These are phyloP conservation scores for Pestalotiopsis sp. DNA, from an alignment of 2,329 filamentous ascomycete species.

Conservation along the genomic window DNA sequence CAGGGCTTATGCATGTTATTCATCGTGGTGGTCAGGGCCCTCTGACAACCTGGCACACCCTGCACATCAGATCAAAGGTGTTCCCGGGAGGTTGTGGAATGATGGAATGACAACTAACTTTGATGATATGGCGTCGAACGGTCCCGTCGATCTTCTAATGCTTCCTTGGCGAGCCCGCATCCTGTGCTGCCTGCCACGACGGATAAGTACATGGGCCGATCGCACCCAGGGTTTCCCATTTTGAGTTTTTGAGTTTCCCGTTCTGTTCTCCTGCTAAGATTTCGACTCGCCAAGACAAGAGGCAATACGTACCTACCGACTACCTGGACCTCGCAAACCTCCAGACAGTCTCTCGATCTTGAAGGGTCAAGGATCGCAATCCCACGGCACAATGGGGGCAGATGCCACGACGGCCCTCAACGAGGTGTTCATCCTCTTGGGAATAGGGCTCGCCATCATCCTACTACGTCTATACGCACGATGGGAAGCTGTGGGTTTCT, in stretches of 20 bases:
- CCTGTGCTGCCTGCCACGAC: neutral
- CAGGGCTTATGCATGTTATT: too few relatives aligned
- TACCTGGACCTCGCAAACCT: neutral
- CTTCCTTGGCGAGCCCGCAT: too few relatives aligned
- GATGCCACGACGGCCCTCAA: neutral
- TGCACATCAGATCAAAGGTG: too few relatives aligned
- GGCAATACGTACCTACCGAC: neutral
- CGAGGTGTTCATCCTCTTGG: slow-evolving; percentile 2
- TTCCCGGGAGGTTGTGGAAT: too few relatives aligned
- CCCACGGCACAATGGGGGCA: neutral
- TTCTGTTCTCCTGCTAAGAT: neutral
- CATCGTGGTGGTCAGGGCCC: too few relatives aligned
- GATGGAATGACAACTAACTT: too few relatives aligned
- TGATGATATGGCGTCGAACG: too few relatives aligned
- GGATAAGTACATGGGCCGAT: neutral
- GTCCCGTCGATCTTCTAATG: too few relatives aligned
- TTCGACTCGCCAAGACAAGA: neutral
- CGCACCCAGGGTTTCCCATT: neutral
- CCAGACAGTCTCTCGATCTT: too few relatives aligned
- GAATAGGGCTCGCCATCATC: neutral
- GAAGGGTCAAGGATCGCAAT: too few relatives aligned
- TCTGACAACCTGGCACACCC: too few relatives aligned
- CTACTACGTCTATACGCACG: neutral
- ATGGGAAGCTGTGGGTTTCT: neutral
- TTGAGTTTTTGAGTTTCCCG: neutral